phyloP scores from a whole-genome alignment of 2,329 filamentous ascomycete species.

The Albophoma yamanashiensis region DNA sequence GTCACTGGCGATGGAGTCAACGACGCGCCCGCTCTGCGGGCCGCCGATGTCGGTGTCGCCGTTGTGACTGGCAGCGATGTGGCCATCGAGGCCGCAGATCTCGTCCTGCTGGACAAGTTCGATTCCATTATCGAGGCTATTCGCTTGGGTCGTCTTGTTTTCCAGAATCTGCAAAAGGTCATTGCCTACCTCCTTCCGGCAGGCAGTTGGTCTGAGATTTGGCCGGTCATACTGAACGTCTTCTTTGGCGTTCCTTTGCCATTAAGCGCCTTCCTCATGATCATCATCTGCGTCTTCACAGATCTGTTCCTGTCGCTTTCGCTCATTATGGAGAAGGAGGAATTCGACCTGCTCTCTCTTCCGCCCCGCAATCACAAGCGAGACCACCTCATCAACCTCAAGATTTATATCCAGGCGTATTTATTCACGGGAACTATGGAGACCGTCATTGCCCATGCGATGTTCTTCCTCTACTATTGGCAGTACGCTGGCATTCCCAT shows the following conservation, averaged over 20 bases:
- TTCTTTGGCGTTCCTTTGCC: slow-evolving; percentile 43
- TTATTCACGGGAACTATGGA: slow-evolving; percentile 42
- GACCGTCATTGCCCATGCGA: slow-evolving; percentile 34
- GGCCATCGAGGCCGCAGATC: slow-evolving; percentile 52
- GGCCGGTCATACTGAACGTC: slow-evolving; percentile 45
- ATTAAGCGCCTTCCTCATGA: slow-evolving; percentile 43
- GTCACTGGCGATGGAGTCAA: slow-evolving; percentile 69
- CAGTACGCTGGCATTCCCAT: slow-evolving; percentile 35
- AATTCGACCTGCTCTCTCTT: slow-evolving; percentile 39
- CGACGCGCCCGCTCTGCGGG: slow-evolving; percentile 54
- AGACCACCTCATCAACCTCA: slow-evolving; percentile 40
- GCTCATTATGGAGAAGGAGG: slow-evolving; percentile 44
- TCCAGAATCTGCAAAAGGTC: slow-evolving; percentile 30
- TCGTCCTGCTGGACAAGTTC: slow-evolving; percentile 61
- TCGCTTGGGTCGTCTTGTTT: slow-evolving; percentile 26
- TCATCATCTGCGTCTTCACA: slow-evolving; percentile 46
- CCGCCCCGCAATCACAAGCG: slow-evolving; percentile 38
- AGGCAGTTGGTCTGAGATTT: slow-evolving; percentile 45
- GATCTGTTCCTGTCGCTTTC: slow-evolving; percentile 40
- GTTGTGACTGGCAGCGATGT: slow-evolving; percentile 55
- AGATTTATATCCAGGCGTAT: slow-evolving; percentile 41
- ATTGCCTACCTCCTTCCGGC: slow-evolving; percentile 37
- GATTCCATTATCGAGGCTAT: slow-evolving; percentile 61
- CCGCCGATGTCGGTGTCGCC: slow-evolving; percentile 59
- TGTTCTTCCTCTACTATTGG: slow-evolving; percentile 45